These are phyloP conservation scores for Takakia lepidozioides DNA, from an alignment of 225 moss, liverwort and hornwort species.

Conservation along the genomic window DNA sequence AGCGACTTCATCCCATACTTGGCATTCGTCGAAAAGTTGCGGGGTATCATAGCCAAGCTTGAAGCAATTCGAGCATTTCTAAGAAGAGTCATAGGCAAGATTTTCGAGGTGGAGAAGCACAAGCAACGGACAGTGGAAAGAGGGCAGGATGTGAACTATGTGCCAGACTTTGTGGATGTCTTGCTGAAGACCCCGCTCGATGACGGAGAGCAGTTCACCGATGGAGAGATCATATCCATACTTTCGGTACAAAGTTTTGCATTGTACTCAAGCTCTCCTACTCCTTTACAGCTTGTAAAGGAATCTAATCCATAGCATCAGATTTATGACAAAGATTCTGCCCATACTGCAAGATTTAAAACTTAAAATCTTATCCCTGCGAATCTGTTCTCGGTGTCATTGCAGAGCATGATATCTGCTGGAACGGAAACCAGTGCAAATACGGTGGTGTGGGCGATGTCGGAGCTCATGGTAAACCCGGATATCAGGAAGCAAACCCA, in stretches of 20 bases:
- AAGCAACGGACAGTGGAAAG: too few species aligned
- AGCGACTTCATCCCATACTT: constrained; percentile 59
- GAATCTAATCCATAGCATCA: constrained; percentile 3
- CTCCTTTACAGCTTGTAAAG: background rate
- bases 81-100: constrained; percentile 22
- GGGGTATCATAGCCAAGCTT: constrained; percentile 15
- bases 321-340: background rate
- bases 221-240: constrained; percentile 21
- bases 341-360: background rate
- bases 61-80: constrained; percentile 13
- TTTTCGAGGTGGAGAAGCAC: constrained; percentile 49
- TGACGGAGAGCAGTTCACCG: too few species aligned
- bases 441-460: constrained; percentile 9
- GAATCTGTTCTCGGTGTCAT: too few species aligned
- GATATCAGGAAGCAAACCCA: constrained; percentile 1
- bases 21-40: constrained; percentile 22
- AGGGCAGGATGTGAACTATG: too few species aligned
- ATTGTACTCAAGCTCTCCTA: too few species aligned
- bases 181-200: too few species aligned
- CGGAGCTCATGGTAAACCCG: constrained; percentile 6
- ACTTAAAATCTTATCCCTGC: background rate
- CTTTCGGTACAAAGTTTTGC: constrained; percentile 35
- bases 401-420: background rate
- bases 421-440: background rate
- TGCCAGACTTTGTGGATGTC: too few species aligned